Conservation (phyloP, 768 basidiomycete species). For the Chiua virens region DNA sequence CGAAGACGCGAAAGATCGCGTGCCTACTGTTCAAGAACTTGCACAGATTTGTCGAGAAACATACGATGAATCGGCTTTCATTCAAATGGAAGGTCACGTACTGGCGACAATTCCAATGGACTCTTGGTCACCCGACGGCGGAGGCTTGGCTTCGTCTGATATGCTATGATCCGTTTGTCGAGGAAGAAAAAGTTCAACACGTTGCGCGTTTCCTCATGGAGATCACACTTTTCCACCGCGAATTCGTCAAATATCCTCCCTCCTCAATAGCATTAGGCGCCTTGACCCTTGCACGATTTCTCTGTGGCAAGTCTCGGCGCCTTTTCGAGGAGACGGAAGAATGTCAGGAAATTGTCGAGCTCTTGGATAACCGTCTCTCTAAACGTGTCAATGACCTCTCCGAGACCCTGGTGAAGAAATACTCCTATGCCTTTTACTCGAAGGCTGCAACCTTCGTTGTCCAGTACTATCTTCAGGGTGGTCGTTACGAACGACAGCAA, state of each 20-base stretch:
- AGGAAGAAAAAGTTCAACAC: slow-evolving; percentile 90
- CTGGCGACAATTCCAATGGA: slow-evolving; percentile 96
- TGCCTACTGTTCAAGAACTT: slow-evolving; percentile 93
- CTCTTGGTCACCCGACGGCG: slow-evolving; percentile 94
- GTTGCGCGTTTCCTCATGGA: slow-evolving; percentile 99
- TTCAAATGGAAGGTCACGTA: slow-evolving; percentile 99
- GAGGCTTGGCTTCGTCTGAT: slow-evolving; percentile 94
- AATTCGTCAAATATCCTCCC: slow-evolving; percentile 84
- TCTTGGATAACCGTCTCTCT: slow-evolving; percentile 82
- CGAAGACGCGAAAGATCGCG: slow-evolving; percentile 97
- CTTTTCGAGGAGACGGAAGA: slow-evolving; percentile 84
- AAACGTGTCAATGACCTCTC: slow-evolving; percentile 91
- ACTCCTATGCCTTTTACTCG: slow-evolving; percentile 95
- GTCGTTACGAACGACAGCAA: slow-evolving; percentile 59
- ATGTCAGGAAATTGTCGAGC: slow-evolving; percentile 79
- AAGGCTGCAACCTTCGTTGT: slow-evolving; percentile 93
- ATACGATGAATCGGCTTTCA: slow-evolving; percentile 96
- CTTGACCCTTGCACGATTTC: slow-evolving; percentile 82
- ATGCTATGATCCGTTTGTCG: slow-evolving; percentile 71
- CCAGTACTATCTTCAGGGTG: slow-evolving; percentile 91
- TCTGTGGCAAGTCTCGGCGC: slow-evolving; percentile 78
- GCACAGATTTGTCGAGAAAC: slow-evolving; percentile 94
- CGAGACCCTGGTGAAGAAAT: slow-evolving; percentile 96
- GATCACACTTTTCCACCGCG: slow-evolving; percentile 96
- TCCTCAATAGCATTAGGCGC: slow-evolving; percentile 90